Conservation (phyloP, 2,329 filamentous ascomycete genomes). For the Colletotrichum sp. region DNA sequence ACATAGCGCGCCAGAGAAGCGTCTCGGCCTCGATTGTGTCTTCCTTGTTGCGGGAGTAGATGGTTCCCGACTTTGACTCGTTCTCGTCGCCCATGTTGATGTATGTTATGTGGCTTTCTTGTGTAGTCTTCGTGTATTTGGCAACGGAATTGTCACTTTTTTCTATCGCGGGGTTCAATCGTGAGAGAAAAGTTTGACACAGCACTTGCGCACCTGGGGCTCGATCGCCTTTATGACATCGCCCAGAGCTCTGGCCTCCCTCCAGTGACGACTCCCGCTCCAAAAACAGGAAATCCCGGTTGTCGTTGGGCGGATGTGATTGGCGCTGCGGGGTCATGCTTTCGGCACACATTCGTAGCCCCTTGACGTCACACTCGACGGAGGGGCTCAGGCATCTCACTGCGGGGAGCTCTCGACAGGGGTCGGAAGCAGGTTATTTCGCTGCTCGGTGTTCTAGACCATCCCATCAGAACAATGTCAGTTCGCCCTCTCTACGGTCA, state of each 20-base stretch:
- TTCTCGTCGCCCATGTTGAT: conserved; percentile 12
- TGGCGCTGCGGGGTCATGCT: neutral
- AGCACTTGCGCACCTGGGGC: neutral
- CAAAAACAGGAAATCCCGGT: conserved; percentile 15
- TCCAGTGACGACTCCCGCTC: conserved; percentile 8
- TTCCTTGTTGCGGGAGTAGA: conserved; percentile 38
- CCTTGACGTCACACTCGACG: conserved; percentile 19
- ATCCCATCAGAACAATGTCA: neutral
- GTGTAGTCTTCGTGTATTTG: neutral
- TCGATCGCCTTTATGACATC: conserved; percentile 14
- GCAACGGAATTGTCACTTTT: neutral
- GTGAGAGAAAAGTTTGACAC: neutral
- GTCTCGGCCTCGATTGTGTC: conserved; percentile 37
- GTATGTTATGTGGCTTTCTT: neutral
- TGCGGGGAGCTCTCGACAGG: conserved; percentile 13
- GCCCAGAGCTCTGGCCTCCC: conserved; percentile 13
- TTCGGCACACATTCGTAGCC: neutral
- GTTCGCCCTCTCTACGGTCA: neutral
- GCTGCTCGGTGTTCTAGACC: neutral
- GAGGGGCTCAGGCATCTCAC: neutral
- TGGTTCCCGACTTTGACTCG: conserved; percentile 21
- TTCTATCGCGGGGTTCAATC: neutral
- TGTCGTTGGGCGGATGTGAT: neutral
- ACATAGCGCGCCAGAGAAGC: conserved; percentile 39
- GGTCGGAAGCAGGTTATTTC: conserved; percentile 19